Conservation (phyloP, 2,329 filamentous ascomycete species). For the Sporothrix phasma region DNA sequence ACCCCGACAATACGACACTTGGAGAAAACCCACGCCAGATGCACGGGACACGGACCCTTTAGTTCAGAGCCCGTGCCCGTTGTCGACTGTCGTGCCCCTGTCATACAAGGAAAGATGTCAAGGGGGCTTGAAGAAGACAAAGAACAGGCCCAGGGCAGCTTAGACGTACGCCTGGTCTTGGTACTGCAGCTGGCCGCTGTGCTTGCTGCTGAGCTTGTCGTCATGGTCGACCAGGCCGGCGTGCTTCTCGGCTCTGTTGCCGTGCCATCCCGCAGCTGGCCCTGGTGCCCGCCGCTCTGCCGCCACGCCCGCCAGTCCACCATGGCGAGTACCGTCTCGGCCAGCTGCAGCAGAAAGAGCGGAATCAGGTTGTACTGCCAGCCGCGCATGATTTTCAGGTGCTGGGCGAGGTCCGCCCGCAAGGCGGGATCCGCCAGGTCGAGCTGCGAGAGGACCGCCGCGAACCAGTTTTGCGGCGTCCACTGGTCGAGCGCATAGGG, state of each 20-base stretch:
- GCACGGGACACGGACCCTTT: too few relatives aligned
- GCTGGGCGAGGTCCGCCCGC: slow-evolving; percentile 21
- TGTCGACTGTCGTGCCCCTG: too few relatives aligned
- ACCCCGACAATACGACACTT: too few relatives aligned
- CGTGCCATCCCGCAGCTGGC: neutral
- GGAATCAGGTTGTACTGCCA: slow-evolving; percentile 31
- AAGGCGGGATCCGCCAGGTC: slow-evolving; percentile 21
- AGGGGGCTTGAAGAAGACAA: too few relatives aligned
- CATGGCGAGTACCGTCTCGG: slow-evolving; percentile 15
- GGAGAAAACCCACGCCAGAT: too few relatives aligned
- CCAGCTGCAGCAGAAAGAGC: slow-evolving; percentile 21
- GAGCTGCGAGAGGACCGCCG: slow-evolving; percentile 25
- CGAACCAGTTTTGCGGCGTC: slow-evolving; percentile 33
- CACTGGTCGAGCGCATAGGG: slow-evolving; percentile 27
- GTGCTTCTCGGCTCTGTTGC: neutral
- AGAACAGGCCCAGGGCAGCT: neutral
- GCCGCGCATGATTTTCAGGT: slow-evolving; percentile 26
- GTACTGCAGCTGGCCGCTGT: neutral
- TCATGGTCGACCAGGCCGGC: neutral
- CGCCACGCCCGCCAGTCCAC: slow-evolving; percentile 1
- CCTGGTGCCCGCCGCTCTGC: neutral
- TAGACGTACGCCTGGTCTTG: neutral
- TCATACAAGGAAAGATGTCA: too few relatives aligned
- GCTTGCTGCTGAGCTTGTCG: neutral
- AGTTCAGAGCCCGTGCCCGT: too few relatives aligned